These are phyloP conservation scores for Graphiopsis chlorocephala DNA, from an alignment of 2,329 filamentous ascomycete species.

Conservation along the genomic window DNA sequence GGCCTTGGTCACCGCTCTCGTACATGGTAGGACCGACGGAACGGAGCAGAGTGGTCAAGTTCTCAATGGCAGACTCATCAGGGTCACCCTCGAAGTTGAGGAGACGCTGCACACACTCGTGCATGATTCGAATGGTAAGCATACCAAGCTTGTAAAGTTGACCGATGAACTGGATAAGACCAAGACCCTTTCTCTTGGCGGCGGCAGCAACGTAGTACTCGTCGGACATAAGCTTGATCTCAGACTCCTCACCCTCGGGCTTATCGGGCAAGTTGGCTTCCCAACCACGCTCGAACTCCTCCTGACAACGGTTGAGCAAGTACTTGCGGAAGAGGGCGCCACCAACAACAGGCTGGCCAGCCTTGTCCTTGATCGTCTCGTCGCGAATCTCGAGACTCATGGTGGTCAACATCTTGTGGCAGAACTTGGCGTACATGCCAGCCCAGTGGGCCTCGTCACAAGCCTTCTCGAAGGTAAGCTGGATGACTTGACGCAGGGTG, in stretches of 20 bases:
- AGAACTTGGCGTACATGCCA: slow-evolving; percentile 98
- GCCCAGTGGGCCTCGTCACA: slow-evolving; percentile 99
- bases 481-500: slow-evolving; percentile 94
- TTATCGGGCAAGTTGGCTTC: slow-evolving; percentile 78
- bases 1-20: slow-evolving; percentile 67
- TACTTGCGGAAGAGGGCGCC: slow-evolving; percentile 98
- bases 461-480: slow-evolving; percentile 98
- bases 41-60: slow-evolving; percentile 84
- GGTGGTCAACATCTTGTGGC: slow-evolving; percentile 90
- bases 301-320: slow-evolving; percentile 94
- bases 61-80: slow-evolving; percentile 95
- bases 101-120: slow-evolving; percentile 95
- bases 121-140: slow-evolving; percentile 99
- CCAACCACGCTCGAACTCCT: slow-evolving; percentile 98
- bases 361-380: slow-evolving; percentile 89
- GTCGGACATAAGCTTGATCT: slow-evolving; percentile 83
- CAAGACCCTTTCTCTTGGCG: slow-evolving; percentile 92
- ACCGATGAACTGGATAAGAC: slow-evolving; percentile 98
- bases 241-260: slow-evolving; percentile 68
- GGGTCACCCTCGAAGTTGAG: slow-evolving; percentile 92
- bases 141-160: slow-evolving; percentile 98
- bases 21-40: slow-evolving; percentile 91
- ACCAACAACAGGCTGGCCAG: slow-evolving; percentile 81
- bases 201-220: slow-evolving; percentile 94
- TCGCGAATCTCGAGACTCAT: slow-evolving; percentile 96